Percentiles rank a stretch among this genome's conserved stretches.
phyloP scores from a whole-genome alignment of 169 alveolate species.

The Plasmodium knowlesi region DNA sequence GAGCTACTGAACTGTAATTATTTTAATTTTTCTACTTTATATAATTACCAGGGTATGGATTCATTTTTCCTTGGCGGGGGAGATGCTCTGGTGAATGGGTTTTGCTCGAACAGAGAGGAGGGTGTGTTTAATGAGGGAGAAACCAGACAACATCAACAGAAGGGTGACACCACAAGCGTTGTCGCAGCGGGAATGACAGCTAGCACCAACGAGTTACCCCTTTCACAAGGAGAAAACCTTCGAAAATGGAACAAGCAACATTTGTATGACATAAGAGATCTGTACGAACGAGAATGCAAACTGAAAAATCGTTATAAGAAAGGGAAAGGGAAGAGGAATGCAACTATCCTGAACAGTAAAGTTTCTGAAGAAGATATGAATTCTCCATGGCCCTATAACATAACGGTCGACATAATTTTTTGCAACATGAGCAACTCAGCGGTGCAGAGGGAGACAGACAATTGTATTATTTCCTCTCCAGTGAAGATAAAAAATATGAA shows the following conservation, averaged over 20 bases:
- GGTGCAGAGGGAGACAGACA: slow-evolving; percentile 21
- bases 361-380: slow-evolving; percentile 29
- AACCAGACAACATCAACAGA: background rate
- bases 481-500: slow-evolving; percentile 45
- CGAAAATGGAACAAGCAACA: background rate
- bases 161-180: background rate
- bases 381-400: slow-evolving; percentile 49
- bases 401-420: slow-evolving; percentile 31
- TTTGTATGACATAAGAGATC: background rate
- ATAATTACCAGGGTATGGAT: slow-evolving; percentile 23
- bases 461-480: slow-evolving; percentile 8
- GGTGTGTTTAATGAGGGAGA: background rate
- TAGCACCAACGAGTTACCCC: background rate
- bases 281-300: background rate
- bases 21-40: slow-evolving; percentile 37
- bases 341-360: background rate
- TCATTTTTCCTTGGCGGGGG: background rate
- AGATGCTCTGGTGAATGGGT: background rate
- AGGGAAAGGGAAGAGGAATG: slow-evolving; percentile 2
- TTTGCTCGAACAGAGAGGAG: background rate
- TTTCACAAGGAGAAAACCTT: background rate
- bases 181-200: background rate
- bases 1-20: slow-evolving; percentile 30
- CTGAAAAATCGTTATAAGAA: background rate
- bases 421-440: background rate